phyloP scores from a whole-genome alignment of 2,329 filamentous ascomycete genomes.

The Botryotinia calthae region DNA sequence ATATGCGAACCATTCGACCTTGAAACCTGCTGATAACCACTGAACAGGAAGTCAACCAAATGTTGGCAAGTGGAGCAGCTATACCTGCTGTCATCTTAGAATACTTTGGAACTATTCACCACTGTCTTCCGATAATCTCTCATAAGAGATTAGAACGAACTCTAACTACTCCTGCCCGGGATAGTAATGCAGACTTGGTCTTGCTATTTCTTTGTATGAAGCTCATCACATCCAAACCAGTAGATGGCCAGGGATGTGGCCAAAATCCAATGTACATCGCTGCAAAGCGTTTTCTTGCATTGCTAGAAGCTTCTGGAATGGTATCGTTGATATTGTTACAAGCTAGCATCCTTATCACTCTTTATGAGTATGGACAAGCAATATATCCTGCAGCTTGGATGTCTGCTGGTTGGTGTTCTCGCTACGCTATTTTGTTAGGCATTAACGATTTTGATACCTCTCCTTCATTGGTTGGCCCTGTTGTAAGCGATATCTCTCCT shows the following conservation, averaged over 20 bases:
- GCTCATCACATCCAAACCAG: conserved; percentile 42
- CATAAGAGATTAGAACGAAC: conserved; percentile 44
- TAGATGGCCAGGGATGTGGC: conserved; percentile 39
- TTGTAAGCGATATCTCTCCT: conserved; percentile 33
- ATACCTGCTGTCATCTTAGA: conserved; percentile 42
- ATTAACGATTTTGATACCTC: conserved; percentile 41
- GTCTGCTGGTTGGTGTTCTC: conserved; percentile 45
- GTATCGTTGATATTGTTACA: conserved; percentile 47
- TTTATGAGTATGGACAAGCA: conserved; percentile 50
- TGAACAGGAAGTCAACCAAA: conserved; percentile 42
- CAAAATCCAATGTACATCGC: conserved; percentile 44
- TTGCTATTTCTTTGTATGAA: conserved; percentile 51
- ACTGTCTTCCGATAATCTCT: conserved; percentile 49
- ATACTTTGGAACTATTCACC: conserved; percentile 47
- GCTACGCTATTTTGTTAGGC: conserved; percentile 48
- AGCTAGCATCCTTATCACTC: conserved; percentile 45
- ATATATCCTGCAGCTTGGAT: conserved; percentile 52
- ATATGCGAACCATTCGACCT: background rate
- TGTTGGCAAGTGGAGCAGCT: conserved; percentile 41
- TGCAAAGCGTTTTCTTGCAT: conserved; percentile 44
- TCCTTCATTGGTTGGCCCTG: conserved; percentile 41
- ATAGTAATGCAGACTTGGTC: conserved; percentile 47
- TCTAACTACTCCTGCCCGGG: conserved; percentile 43
- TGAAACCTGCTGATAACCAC: conserved; percentile 2
- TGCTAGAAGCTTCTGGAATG: conserved; percentile 45